phyloP scores from a whole-genome alignment of 176 grass and related monocot genomes.

The Aechmea fasciata region DNA sequence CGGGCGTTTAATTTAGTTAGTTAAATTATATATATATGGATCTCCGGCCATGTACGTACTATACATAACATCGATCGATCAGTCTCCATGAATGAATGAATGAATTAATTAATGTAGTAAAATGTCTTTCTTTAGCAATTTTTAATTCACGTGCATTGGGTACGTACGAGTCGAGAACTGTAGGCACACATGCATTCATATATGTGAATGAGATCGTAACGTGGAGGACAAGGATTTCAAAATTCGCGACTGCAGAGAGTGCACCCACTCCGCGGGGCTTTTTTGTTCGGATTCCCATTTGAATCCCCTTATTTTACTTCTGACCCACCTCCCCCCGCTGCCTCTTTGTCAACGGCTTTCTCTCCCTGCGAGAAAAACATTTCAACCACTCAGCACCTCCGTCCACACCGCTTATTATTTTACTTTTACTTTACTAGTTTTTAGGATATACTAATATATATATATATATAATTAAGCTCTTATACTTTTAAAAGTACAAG shows the following conservation, averaged over 20 bases:
- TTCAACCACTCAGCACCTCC: too few species aligned
- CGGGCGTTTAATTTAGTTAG: too few species aligned
- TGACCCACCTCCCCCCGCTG: not conserved
- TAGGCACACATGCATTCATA: slow-evolving; percentile 20
- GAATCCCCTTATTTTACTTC: slow-evolving; percentile 16
- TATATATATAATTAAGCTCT: too few species aligned
- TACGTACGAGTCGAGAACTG: slow-evolving; percentile 22
- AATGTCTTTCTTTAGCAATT: not conserved
- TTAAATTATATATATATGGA: too few species aligned
- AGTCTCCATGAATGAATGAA: too few species aligned
- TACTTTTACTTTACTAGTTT: too few species aligned
- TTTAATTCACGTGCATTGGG: not conserved
- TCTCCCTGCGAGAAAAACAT: not conserved
- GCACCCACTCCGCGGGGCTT: slow-evolving; percentile 15
- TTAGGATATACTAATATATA: too few species aligned
- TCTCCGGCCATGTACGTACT: too few species aligned
- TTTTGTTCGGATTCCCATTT: slow-evolving; percentile 18
- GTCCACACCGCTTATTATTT: too few species aligned
- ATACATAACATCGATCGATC: too few species aligned
- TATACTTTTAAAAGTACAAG: too few species aligned
- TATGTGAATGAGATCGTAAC: not conserved
- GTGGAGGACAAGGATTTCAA: slow-evolving; percentile 23
- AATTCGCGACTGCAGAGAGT: slow-evolving; percentile 7
- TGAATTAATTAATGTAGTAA: not conserved
- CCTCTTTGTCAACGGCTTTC: slow-evolving; percentile 24